Conservation (phyloP, 192 early-diverging fungal species). For the Borealophlyctis nickersoniae region DNA sequence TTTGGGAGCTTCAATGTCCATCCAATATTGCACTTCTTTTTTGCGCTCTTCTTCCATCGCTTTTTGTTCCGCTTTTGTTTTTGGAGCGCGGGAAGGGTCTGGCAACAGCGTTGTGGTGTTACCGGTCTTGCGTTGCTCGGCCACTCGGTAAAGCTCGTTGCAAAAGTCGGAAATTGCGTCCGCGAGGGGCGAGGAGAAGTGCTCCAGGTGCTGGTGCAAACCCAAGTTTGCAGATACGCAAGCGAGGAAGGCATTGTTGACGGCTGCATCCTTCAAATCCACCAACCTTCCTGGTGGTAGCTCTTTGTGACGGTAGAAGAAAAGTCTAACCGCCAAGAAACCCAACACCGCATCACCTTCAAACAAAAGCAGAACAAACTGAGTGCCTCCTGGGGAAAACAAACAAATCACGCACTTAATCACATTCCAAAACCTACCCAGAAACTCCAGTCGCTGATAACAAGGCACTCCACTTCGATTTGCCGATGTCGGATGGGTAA, state of each 20-base stretch:
- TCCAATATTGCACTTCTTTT: conserved; percentile 57
- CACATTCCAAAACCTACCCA: conserved; percentile 35
- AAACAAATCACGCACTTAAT: too few species aligned
- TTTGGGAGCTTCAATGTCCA: conserved; percentile 79
- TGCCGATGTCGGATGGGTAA: conserved; percentile 76
- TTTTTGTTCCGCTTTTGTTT: neutral
- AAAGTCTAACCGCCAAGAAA: conserved; percentile 50
- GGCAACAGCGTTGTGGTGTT: neutral
- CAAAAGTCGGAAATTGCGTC: conserved; percentile 48
- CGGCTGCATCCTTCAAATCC: conserved; percentile 47
- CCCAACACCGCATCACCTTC: conserved; percentile 49
- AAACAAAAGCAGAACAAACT: neutral
- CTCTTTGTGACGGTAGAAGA: conserved; percentile 67
- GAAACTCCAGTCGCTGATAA: conserved; percentile 90
- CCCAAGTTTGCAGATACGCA: conserved; percentile 60
- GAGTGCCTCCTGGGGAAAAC: too few species aligned
- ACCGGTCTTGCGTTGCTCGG: neutral
- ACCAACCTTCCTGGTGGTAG: conserved; percentile 77
- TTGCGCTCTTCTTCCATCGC: neutral
- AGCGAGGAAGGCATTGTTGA: conserved; percentile 83
- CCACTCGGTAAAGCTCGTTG: conserved; percentile 12
- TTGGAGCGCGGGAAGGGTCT: neutral
- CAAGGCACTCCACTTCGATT: conserved; percentile 29
- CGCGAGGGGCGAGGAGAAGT: conserved; percentile 58
- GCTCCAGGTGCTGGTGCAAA: conserved; percentile 65